Evolutionary conservation across 257 asterid species (phyloP).

Genomic region (Fraxinus anomala): DNA sequence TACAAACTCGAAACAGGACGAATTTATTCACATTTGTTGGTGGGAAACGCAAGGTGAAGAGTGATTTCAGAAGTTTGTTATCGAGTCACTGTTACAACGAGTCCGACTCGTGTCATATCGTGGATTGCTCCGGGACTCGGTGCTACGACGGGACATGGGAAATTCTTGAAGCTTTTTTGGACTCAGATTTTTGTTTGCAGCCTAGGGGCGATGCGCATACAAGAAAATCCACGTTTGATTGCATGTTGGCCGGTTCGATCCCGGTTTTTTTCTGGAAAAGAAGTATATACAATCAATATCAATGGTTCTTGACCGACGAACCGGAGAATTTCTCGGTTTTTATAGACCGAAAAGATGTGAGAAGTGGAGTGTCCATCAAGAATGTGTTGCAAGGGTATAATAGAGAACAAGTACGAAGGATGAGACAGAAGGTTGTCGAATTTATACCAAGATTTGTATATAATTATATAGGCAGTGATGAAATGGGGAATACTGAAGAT

Average conservation of each 20-base stretch:
- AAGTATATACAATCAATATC: conserved; percentile 47
- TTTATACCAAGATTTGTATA: conserved; percentile 46
- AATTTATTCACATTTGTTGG: conserved; percentile 59
- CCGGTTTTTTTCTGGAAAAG: conserved; percentile 67
- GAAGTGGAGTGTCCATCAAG: conserved; percentile 45
- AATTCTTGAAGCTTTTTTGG: conserved; percentile 49
- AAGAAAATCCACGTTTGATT: conserved; percentile 60
- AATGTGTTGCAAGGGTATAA: conserved; percentile 49
- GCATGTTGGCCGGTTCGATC: conserved; percentile 70
- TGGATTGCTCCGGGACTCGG: conserved; percentile 51
- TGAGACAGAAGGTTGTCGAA: conserved; percentile 47
- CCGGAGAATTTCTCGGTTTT: conserved; percentile 50
- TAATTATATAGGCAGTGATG: conserved; percentile 13
- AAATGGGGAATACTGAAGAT: conserved; percentile 24
- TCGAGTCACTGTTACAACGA: conserved; percentile 44
- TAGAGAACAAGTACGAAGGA: conserved; percentile 40
- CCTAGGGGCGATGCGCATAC: conserved; percentile 61
- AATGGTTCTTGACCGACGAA: conserved; percentile 47
- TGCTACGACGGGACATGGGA: conserved; percentile 57
- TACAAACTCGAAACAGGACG: conserved; percentile 27
- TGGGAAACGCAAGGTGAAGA: conserved; percentile 38
- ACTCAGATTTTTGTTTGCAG: conserved; percentile 56
- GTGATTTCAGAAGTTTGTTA: conserved; percentile 48
- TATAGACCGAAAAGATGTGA: conserved; percentile 44
- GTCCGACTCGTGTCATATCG: conserved; percentile 46